These are phyloP conservation scores for Dichotomocladium elegans DNA, from an alignment of 371 early-diverging fungal genomes.

Conservation along the genomic window DNA sequence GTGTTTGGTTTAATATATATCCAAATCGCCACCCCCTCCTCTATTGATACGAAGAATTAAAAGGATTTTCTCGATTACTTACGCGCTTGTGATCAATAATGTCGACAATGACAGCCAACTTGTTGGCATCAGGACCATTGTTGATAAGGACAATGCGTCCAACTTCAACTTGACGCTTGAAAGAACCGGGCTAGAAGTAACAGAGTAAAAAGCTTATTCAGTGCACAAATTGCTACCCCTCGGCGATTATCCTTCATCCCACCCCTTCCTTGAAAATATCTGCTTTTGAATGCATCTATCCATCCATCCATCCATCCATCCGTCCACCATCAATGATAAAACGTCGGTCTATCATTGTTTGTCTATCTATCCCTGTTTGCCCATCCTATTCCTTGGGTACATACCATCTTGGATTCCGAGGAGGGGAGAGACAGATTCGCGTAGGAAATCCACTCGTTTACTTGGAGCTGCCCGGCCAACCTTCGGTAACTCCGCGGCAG, in stretches of 20 bases:
- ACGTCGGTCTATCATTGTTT: too few species aligned
- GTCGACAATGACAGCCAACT: constrained; percentile 97
- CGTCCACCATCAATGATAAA: too few species aligned
- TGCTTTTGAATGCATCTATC: too few species aligned
- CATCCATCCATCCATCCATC: constrained; percentile 11
- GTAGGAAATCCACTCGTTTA: too few species aligned
- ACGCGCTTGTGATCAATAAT: constrained; percentile 98
- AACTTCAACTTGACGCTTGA: constrained; percentile 94
- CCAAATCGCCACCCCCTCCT: not conserved
- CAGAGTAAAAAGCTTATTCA: not conserved
- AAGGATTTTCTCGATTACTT: constrained; percentile 10
- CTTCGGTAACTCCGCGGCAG: too few species aligned
- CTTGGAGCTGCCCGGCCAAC: too few species aligned
- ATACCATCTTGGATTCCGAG: too few species aligned
- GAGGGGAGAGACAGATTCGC: too few species aligned
- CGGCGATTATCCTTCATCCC: not conserved
- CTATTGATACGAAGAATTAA: not conserved
- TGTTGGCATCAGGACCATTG: constrained; percentile 91
- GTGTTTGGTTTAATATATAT: not conserved
- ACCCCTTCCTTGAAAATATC: not conserved
- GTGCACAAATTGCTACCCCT: not conserved
- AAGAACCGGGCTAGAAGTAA: constrained; percentile 51
- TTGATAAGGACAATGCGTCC: constrained; percentile 97
- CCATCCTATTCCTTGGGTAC: too few species aligned
- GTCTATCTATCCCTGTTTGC: too few species aligned